Evolutionary conservation across 2,329 filamentous ascomycete genomes (phyloP).

Genomic region (Curvularia verruculosa): DNA sequence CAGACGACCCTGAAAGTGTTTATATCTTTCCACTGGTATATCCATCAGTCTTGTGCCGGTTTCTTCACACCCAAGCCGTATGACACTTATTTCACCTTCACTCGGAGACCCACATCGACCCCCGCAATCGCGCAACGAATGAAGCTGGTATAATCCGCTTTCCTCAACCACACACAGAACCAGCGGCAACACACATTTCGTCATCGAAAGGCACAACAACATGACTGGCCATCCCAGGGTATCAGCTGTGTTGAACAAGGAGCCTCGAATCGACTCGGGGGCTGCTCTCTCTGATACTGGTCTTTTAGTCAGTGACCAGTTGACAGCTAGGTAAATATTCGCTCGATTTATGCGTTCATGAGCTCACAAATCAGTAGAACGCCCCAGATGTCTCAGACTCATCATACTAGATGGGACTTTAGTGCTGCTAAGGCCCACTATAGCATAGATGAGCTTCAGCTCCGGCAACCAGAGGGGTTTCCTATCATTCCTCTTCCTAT

Average conservation of each 20-base stretch:
- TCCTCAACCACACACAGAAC: background rate
- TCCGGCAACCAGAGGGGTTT: conserved; percentile 13
- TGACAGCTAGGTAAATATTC: background rate
- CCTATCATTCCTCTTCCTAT: conserved; percentile 9
- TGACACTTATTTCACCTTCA: conserved; percentile 6
- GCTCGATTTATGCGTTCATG: background rate
- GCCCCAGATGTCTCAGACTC: background rate
- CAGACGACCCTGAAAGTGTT: background rate
- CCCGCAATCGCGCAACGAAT: background rate
- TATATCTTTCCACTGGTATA: background rate
- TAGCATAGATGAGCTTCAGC: conserved; percentile 2
- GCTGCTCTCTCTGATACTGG: conserved; percentile 7
- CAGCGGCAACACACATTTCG: background rate
- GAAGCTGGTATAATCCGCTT: background rate
- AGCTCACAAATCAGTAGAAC: conserved; percentile 6
- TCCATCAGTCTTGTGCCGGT: background rate
- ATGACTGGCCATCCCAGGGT: conserved; percentile 1
- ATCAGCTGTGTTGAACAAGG: conserved; percentile 1
- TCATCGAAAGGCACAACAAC: background rate
- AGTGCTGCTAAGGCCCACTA: conserved; percentile 4
- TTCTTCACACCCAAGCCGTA: background rate
- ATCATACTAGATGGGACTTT: conserved; percentile 1
- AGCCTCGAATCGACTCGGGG: conserved; percentile 10
- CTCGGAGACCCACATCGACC: background rate
- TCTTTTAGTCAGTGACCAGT: background rate